Conservation (phyloP, 148 eudicot species). For the Spergularia bocconei region DNA sequence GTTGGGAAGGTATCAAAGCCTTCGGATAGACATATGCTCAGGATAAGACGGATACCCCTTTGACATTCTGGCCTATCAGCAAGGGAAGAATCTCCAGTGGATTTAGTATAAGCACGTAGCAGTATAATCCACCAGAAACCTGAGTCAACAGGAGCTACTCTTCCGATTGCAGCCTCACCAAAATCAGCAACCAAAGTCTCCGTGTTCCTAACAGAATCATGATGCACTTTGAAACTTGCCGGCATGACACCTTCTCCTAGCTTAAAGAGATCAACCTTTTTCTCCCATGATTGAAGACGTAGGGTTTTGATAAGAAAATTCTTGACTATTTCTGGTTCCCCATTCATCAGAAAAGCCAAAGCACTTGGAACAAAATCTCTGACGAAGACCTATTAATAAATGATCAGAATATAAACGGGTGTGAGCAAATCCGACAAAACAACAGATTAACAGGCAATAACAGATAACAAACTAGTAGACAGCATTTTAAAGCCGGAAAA, state of each 20-base stretch:
- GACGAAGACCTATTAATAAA: constrained; percentile 58
- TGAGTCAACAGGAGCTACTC: constrained; percentile 64
- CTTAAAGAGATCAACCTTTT: constrained; percentile 49
- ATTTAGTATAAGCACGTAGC: constrained; percentile 53
- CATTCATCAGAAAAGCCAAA: constrained; percentile 56
- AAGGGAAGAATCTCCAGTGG: constrained; percentile 53
- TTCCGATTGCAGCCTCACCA: constrained; percentile 56
- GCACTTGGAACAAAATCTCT: constrained; percentile 91
- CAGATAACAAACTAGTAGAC: background rate
- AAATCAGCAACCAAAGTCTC: constrained; percentile 52
- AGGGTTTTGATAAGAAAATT: constrained; percentile 55
- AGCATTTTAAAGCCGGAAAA: background rate
- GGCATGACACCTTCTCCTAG: constrained; percentile 60
- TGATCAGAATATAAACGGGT: constrained; percentile 2
- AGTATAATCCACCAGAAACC: constrained; percentile 70
- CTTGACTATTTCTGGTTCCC: constrained; percentile 58
- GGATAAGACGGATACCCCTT: constrained; percentile 57
- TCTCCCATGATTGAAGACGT: constrained; percentile 57
- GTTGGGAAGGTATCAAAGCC: constrained; percentile 66
- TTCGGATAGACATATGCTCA: constrained; percentile 51
- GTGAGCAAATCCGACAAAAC: background rate
- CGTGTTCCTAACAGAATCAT: constrained; percentile 34
- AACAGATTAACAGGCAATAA: background rate
- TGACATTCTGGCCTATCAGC: constrained; percentile 57
- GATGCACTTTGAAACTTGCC: constrained; percentile 50